Base-by-base conservation (phyloP, 2,329 filamentous ascomycete genomes). In the Penicillium glabrum region DNA sequence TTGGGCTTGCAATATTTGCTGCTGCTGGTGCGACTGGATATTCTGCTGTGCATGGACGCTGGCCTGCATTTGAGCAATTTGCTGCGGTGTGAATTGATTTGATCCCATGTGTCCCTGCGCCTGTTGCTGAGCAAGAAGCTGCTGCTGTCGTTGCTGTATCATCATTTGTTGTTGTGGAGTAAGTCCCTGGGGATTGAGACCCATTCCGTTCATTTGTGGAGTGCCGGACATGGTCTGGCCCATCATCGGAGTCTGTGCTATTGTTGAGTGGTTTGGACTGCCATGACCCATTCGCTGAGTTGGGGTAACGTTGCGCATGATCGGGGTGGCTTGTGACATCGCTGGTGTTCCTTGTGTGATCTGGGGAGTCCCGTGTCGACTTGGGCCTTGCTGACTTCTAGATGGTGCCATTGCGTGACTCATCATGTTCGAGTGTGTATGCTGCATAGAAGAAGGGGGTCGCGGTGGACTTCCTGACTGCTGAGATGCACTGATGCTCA, bases 341-440 rank as follows among this genome's bases (percentile, higher is more conserved):
- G 75, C 75, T 10, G 78, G 77, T 2, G 78, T 80, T 41, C 76
- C 74, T 48, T 79, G 75, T 8, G 73, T 69, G 69, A 81, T 77
- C 58, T 79, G 77, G 5, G 79, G 79, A 19, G 79, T 81, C 11
- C 78, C 77, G 56, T 80, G 74, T 53, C 77, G 74, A 57, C 78
- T 80, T 21, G 72, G 75, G 29, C 76, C 77, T 69, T 79, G 77
- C 49, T 79, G 75, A 57, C 77, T 79, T 51, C 75, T 69, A 13
- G 72, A 75, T 41, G 76, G 67, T 19, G 70, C 74, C 79, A 80
- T 81, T 8, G 75, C 72, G 57, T 77, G 75, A 57, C 72, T 69
- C 69, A 78, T 77, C 16, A 78, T 70, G 53, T 70, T 75, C 5
- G 79, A 77, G 61, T 81, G 79, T 35, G 71, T 72, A 64, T 80